Conservation (phyloP, 83 land plant species). For the Thuja plicata region DNA sequence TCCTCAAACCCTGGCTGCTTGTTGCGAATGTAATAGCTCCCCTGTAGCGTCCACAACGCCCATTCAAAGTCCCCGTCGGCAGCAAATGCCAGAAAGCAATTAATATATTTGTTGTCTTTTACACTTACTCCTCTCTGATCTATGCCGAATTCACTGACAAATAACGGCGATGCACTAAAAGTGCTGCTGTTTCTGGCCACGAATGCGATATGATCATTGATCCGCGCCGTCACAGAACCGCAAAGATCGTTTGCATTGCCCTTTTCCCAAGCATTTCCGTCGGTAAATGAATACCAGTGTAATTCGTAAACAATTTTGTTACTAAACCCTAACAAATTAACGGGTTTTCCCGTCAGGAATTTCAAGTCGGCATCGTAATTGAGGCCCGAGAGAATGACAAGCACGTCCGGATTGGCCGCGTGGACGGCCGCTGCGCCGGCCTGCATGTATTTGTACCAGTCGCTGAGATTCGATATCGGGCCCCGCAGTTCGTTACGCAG, state of each 20-base stretch:
- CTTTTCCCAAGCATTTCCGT: constrained; percentile 36
- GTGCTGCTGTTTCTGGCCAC: not conserved
- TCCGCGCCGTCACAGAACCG: constrained; percentile 18
- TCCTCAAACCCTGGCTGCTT: constrained; percentile 57
- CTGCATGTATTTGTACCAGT: constrained; percentile 47
- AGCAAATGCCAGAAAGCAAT: constrained; percentile 47
- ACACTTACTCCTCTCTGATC: constrained; percentile 46
- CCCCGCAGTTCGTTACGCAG: constrained; percentile 62
- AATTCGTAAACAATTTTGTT: constrained; percentile 56
- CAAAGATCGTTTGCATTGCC: constrained; percentile 52
- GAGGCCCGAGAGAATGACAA: constrained; percentile 69
- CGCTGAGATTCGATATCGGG: constrained; percentile 16
- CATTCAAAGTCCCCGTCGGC: constrained; percentile 74
- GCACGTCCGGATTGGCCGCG: constrained; percentile 63
- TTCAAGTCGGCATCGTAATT: constrained; percentile 45
- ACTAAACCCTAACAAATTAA: constrained; percentile 19
- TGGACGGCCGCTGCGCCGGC: constrained; percentile 75
- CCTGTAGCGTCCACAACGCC: constrained; percentile 80
- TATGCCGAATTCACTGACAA: constrained; percentile 74
- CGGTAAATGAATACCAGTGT: constrained; percentile 68
- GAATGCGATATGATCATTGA: not conserved
- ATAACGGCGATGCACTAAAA: constrained; percentile 36
- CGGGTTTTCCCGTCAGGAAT: constrained; percentile 20
- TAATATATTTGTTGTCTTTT: constrained; percentile 44
- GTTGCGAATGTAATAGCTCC: constrained; percentile 70